Evolutionary conservation across 2,329 filamentous ascomycete species (phyloP).

Genomic region (Sarocladium brachiariae): DNA sequence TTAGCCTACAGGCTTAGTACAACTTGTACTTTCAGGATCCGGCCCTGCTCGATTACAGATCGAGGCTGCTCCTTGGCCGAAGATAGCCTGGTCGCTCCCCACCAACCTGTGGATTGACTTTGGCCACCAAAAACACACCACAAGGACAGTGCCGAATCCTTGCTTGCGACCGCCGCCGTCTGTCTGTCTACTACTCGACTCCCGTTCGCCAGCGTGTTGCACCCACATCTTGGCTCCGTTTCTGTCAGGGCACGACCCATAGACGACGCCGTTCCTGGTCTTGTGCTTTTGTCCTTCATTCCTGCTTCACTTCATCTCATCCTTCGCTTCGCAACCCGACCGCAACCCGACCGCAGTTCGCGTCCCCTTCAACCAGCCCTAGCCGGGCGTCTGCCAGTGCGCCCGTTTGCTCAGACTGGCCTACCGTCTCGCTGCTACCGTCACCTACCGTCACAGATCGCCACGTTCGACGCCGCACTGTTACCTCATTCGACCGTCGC

Average conservation of each 20-base stretch:
- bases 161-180: constrained; percentile 6
- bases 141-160: constrained; percentile 3
- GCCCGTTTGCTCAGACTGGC: not conserved
- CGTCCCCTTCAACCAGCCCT: no score
- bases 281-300: not conserved
- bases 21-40: not conserved
- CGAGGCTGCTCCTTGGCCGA: not conserved
- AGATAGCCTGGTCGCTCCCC: not conserved
- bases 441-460: not conserved
- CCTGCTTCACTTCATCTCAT: not conserved
- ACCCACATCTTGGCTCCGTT: not conserved
- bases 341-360: no score
- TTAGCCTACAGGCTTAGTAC: not conserved
- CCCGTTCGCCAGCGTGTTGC: not conserved
- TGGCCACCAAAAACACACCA: not conserved
- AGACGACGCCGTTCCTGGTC: not conserved
- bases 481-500: constrained; percentile 2
- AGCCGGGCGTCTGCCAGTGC: not conserved
- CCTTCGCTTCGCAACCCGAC: no score
- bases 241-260: not conserved
- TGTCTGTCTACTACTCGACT: no score
- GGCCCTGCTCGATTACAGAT: not conserved
- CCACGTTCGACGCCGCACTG: not conserved
- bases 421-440: not conserved
- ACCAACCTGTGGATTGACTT: constrained; percentile 3